A percentile compares a stretch with the other conserved stretches of the same genome.
These are phyloP conservation scores for Saturnispora sanitii DNA, from an alignment of 805 yeast species.

Conservation along the genomic window DNA sequence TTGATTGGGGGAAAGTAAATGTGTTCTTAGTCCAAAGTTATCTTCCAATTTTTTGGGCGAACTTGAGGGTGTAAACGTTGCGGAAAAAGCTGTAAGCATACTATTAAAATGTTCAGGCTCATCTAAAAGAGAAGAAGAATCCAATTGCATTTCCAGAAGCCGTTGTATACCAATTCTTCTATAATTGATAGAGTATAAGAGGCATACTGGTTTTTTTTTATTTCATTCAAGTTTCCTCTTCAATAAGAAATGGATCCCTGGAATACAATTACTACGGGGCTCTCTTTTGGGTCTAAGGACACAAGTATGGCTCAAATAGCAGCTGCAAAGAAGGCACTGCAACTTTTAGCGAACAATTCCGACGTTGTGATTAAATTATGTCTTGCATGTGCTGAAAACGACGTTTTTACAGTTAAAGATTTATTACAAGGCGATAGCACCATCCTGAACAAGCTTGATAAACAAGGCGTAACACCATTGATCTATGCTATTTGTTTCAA, in stretches of 20 bases:
- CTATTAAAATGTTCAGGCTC: background rate
- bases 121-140: background rate
- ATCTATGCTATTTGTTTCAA: constrained; percentile 49
- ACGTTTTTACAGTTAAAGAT: constrained; percentile 22
- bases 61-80: background rate
- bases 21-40: background rate
- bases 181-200: too few relatives aligned
- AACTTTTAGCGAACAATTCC: constrained; percentile 21
- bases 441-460: constrained; percentile 23
- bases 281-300: constrained; percentile 18
- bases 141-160: background rate
- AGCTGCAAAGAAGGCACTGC: constrained; percentile 30
- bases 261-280: constrained; percentile 15
- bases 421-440: constrained; percentile 17
- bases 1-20: background rate
- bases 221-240: background rate
- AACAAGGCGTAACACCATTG: constrained; percentile 36
- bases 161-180: too few relatives aligned
- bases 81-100: background rate
- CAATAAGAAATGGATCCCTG: constrained; percentile 25
- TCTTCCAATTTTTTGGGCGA: background rate
- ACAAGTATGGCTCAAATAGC: constrained; percentile 24
- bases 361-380: constrained; percentile 23
- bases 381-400: constrained; percentile 32
- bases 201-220: background rate